These are phyloP conservation scores for Fusarium mexicanum DNA, from an alignment of 2,329 filamentous ascomycete species.

Conservation along the genomic window DNA sequence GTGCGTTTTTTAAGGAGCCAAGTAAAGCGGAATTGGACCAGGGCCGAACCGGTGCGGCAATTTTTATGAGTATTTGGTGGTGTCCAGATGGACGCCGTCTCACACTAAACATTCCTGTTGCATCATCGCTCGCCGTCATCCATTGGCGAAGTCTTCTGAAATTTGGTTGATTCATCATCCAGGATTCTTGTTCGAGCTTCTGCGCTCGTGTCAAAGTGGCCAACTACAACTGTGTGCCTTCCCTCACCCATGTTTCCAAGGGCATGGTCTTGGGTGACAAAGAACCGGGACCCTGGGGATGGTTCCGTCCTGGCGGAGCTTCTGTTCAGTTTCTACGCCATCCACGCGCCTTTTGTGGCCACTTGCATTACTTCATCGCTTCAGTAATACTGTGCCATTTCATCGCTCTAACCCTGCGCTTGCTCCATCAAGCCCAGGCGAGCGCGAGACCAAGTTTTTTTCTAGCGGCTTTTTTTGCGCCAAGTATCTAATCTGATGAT, in stretches of 20 bases:
- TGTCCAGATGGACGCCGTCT: constrained; percentile 1
- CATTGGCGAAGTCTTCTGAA: neutral
- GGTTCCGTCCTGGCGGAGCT: constrained; percentile 9
- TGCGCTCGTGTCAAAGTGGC: neutral
- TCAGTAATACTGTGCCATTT: neutral
- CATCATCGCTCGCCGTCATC: constrained; percentile 13
- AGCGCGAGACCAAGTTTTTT: constrained; percentile 6
- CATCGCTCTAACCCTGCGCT: neutral
- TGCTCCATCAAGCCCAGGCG: neutral
- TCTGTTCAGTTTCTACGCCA: constrained; percentile 2
- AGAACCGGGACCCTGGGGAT: neutral
- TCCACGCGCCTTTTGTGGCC: neutral
- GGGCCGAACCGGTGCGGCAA: constrained; percentile 34
- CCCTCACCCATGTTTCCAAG: neutral
- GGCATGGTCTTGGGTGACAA: neutral
- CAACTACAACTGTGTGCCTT: neutral
- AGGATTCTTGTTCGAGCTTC: neutral
- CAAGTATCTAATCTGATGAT: constrained; percentile 56
- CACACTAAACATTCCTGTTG: constrained; percentile 12
- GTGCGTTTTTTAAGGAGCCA: neutral
- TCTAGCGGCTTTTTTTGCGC: constrained; percentile 20
- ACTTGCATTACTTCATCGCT: constrained; percentile 7
- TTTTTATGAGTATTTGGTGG: constrained; percentile 21
- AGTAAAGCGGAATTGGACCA: constrained; percentile 9
- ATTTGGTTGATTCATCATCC: neutral